Evolutionary conservation across 2,329 filamentous ascomycete species (phyloP), one percentile per base, ranked within the genome.

Genomic region (Penicillium sclerotiorum): DNA sequence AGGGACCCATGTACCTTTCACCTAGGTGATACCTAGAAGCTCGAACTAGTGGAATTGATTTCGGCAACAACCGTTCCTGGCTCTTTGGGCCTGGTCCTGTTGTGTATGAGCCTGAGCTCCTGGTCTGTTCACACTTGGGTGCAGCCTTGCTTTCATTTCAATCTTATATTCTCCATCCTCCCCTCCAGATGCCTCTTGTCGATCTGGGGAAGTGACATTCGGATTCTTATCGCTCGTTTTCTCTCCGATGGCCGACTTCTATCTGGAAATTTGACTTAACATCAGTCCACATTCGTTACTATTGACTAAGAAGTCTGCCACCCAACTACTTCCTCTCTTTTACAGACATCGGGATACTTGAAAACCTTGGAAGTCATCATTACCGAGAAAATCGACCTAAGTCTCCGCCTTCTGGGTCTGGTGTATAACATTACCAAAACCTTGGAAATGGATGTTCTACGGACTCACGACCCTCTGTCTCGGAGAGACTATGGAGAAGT

Each of bases 41-140:
- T 35, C 37, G 44, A 32, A 52, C 50, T 56, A 61, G 55, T 48
- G 45, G 48, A n/a, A n/a, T n/a, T n/a, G n/a, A 61, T 57, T 54
- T 36, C 22, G 4, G 37, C 43, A 39, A 36, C 44, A 44, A 38
- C 50, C 47, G 50, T 56, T 55, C 30, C 33, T 41, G 33, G 15
- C 36, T 32, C 51, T 38, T 32, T 50, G 42, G 35, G 47, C 25
- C 44, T 44, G 39, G 52, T 52, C 48, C 36, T 32, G 49, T 55
- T 54, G 38, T 50, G 49, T 49, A 52, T 50, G 27, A 43, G 47
- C 15, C 50, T 36, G 35, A 27, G 18, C 37, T 46, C 38, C 35
- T 17, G 27, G 32, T 4, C 20, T 30, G 15, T 20, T 25, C 41
- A 36, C 33, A 18, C 20, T 36, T 9, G 25, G 9, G 6, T 28